Base-by-base conservation (phyloP, 768 basidiomycete genomes). In the Mycena capillaripes region DNA sequence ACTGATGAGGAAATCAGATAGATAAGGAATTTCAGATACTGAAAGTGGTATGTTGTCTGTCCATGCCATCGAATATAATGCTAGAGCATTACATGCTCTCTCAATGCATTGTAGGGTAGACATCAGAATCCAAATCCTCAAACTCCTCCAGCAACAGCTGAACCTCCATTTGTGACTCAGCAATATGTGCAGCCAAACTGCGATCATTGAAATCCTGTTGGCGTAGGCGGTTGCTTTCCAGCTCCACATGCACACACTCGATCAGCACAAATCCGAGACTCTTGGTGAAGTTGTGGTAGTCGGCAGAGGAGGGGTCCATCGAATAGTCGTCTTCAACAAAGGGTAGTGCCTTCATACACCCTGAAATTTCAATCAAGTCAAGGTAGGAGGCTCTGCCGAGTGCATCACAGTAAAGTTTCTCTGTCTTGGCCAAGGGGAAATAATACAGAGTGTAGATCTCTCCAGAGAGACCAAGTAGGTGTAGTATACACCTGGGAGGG, bases 31-130 rank as follows among this genome's bases (percentile, higher is more conserved):
- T 8, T 32, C 8, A 52, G 9, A 27, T 52, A 16, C 1, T 34
- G n/a, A 4, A 42, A 16, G 40, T 42, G 40, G 40, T 42, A 42
- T 4, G 16, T 42, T 4, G 40, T 42, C 4, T 16, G 40, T 42
- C 9, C 40, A 4, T 42, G 40, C 40, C 40, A 42, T 10, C 53
- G 38, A 1, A 34, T 2, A 21, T 69, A 69, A 27, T 56, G 60
- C 19, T 34, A 21, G 3, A 36, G 50, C 67, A 69, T 69, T 32
- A 17, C 34, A 36, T 44, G 34, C 29, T 69, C 67, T n/a, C 67
- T 10, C 5, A 59, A 34, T 11, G 60, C 32, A 52, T 62, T 59
- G 19, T 62, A 30, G 5, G 7, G 58, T 69, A 69, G 17, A 53
- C 29, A 10, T 27, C 2, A 4, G 25, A 16, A 7, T 25, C 19